Evolutionary conservation across 805 yeast species (phyloP).

Genomic region (Cyberlindnera bimundalis): DNA sequence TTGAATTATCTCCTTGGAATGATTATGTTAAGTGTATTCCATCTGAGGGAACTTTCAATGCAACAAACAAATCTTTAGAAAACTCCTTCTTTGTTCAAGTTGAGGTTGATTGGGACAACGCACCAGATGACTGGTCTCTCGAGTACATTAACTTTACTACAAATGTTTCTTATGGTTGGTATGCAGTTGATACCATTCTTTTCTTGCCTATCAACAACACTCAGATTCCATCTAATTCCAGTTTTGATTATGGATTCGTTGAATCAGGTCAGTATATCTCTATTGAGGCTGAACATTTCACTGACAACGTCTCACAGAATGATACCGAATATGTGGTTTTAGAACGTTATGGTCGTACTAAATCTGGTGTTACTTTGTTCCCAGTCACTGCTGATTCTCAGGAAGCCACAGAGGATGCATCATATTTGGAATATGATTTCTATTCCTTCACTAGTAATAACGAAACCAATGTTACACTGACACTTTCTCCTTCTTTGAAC

Average conservation of each 20-base stretch:
- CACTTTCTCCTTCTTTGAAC: conserved; percentile 12
- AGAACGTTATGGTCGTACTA: conserved; percentile 13
- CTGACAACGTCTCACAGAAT: conserved; percentile 6
- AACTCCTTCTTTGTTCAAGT: conserved; percentile 9
- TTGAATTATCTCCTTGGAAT: conserved; percentile 12
- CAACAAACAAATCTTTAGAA: conserved; percentile 8
- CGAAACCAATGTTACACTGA: conserved; percentile 10
- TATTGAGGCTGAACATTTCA: conserved; percentile 15
- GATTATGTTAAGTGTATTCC: conserved; percentile 11
- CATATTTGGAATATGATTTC: conserved; percentile 11
- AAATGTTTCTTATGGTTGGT: conserved; percentile 8
- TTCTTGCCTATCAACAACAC: conserved; percentile 16
- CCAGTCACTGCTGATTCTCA: conserved; percentile 16
- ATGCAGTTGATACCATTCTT: conserved; percentile 4
- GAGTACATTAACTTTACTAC: conserved; percentile 16
- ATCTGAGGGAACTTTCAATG: conserved; percentile 7
- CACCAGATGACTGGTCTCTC: conserved; percentile 12
- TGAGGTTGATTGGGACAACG: conserved; percentile 14
- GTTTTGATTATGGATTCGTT: conserved; percentile 9
- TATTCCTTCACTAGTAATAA: conserved; percentile 12
- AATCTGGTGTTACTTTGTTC: conserved; percentile 13
- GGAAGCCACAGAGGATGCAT: conserved; percentile 6
- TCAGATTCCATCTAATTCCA: conserved; percentile 5
- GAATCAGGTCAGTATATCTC: conserved; percentile 14
- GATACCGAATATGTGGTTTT: conserved; percentile 10